Evolutionary conservation across 176 grass and related monocot species (phyloP).

Genomic region (barley (Hordeum vulgare)): DNA sequence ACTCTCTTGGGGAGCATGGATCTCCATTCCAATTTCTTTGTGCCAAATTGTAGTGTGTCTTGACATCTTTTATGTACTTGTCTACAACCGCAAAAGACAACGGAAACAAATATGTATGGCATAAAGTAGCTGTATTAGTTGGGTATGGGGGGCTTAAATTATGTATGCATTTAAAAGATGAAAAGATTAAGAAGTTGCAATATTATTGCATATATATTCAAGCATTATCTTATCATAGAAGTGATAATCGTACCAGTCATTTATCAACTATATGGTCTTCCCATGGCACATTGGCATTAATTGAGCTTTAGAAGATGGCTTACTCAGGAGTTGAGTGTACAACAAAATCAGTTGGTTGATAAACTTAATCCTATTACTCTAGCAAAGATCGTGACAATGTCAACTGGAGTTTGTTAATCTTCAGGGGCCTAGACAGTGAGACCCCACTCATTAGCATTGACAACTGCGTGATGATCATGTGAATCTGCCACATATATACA

Average conservation of each 20-base stretch:
- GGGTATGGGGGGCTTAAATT: background rate
- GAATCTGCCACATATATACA: background rate
- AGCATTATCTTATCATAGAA: background rate
- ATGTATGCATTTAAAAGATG: background rate
- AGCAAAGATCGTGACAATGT: background rate
- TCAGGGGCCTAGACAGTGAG: background rate
- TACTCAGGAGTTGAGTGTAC: background rate
- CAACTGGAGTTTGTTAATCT: background rate
- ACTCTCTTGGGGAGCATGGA: conserved; percentile 15
- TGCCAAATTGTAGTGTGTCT: background rate
- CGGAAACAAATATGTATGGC: background rate
- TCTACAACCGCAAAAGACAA: background rate
- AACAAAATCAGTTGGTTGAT: background rate
- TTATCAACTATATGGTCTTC: background rate
- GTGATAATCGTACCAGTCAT: background rate
- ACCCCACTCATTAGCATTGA: background rate
- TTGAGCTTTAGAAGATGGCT: background rate
- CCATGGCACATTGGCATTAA: background rate
- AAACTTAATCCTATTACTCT: background rate
- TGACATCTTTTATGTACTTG: background rate
- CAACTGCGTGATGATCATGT: background rate
- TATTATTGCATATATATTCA: background rate
- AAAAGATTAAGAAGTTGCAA: background rate
- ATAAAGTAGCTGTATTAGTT: background rate
- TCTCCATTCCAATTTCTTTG: conserved; percentile 17